Base-by-base conservation (phyloP, 305 asterid species). In the Solanum chacoense region DNA sequence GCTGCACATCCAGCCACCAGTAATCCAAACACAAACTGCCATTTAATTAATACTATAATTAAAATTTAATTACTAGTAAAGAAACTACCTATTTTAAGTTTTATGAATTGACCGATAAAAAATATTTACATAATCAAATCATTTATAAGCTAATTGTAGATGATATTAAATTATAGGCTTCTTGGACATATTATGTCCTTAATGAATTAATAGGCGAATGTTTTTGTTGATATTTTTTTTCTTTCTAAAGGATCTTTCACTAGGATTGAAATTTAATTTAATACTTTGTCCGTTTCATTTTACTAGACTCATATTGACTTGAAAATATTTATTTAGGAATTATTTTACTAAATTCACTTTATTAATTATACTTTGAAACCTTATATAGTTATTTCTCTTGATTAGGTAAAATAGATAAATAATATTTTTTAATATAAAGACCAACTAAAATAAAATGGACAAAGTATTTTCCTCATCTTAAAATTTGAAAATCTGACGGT, bases 1-100 rank as follows among this genome's bases (percentile, higher is more conserved):
- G 95, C 94, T n/a, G 95, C 93, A 81, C 95, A 89, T 24, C 93
- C 95, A 1, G 91, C 92, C 93, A 90, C 87, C 90, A 93, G 31
- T 88, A 92, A 5, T 20, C 65, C 22, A 6, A 90, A 88, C 87
- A 91, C 86, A 10, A 88, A 18, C 97, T 95, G 92, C 18, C 86
- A 45, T 16, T 50, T 13, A 80, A 40, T 26, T 10, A 38, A 35
- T n/a, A 42, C 40, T 8, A 12, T 16, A 7, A 31, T 73, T 73
- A 16, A 31, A 73, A 1, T 73, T 73, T 16, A 67, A n/a, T 6
- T 67, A 67, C 16, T 11, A 31, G 20, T 31, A 31, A 73, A 7
- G 24, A 73, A 29, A 31, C 78, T 14, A 73, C n/a, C 24, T 1
- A 73, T 73, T 73, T 28, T 20, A 59, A 59, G 26, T 55, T 55